Conservation (phyloP, 306 rosid species). For the Acacia melanoxylon region DNA sequence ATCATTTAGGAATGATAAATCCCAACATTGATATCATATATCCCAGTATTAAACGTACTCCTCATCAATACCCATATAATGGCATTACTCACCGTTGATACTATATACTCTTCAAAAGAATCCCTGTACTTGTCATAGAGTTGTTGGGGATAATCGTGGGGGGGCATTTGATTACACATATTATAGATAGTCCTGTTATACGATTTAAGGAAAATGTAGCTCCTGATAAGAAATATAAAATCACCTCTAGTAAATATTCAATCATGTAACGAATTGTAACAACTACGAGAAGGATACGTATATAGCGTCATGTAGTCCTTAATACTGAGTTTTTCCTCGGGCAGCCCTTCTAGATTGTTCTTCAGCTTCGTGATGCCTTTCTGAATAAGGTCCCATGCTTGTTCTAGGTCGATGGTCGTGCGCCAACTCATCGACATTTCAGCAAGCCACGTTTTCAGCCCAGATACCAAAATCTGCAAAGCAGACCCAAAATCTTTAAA, state of each 20-base stretch:
- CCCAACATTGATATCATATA: neutral
- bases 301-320: conserved; percentile 37
- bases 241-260: neutral
- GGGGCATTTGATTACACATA: conserved; percentile 58
- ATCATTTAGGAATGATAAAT: neutral
- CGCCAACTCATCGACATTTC: conserved; percentile 24
- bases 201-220: conserved; percentile 20
- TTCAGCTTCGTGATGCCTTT: conserved; percentile 39
- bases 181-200: conserved; percentile 47
- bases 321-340: conserved; percentile 22
- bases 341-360: conserved; percentile 41
- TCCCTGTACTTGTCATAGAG: conserved; percentile 48
- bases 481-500: neutral
- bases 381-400: conserved; percentile 40
- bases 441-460: neutral
- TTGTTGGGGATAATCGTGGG: conserved; percentile 48
- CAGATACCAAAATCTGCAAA: conserved; percentile 9
- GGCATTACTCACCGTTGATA: conserved; percentile 42
- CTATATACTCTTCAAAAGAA: conserved; percentile 41
- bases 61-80: conserved; percentile 1
- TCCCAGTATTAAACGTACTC: neutral
- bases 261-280: neutral
- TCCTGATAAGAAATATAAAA: neutral
- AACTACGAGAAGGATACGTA: conserved; percentile 23
- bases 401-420: conserved; percentile 32